Conservation (phyloP, 2,329 filamentous ascomycete species). For the Stemphylium lycopersici region DNA sequence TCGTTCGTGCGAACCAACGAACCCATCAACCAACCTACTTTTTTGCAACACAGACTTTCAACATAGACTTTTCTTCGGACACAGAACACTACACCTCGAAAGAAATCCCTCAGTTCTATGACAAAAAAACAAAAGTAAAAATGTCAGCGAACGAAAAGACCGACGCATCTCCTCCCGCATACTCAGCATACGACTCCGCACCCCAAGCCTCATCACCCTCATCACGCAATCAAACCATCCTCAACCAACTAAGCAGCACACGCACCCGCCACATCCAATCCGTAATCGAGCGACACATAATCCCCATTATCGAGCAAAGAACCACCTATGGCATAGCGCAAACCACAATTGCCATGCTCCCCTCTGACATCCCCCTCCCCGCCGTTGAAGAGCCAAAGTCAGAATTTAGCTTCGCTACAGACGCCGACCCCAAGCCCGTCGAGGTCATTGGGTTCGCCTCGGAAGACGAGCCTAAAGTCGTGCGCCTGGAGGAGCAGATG, state of each 20-base stretch:
- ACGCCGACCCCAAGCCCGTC: conserved; percentile 22
- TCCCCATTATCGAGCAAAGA: conserved; percentile 50
- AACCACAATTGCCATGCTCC: conserved; percentile 53
- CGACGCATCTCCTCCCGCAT: conserved; percentile 8
- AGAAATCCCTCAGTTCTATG: not conserved
- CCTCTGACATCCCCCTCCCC: conserved; percentile 48
- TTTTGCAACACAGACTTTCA: too few species aligned
- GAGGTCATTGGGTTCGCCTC: conserved; percentile 51
- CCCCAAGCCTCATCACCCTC: conserved; percentile 19
- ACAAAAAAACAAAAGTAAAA: not conserved
- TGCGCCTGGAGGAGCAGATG: conserved; percentile 49
- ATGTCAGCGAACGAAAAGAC: conserved; percentile 21
- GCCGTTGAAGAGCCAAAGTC: conserved; percentile 28
- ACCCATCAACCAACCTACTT: not conserved
- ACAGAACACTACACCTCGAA: not conserved
- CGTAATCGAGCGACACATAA: conserved; percentile 49
- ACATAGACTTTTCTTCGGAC: not conserved
- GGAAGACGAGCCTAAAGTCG: conserved; percentile 48
- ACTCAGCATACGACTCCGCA: conserved; percentile 21
- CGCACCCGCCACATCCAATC: conserved; percentile 50
- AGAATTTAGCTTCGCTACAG: conserved; percentile 38
- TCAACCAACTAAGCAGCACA: conserved; percentile 47
- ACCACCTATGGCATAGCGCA: conserved; percentile 51
- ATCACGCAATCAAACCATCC: conserved; percentile 36
- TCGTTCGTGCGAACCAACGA: not conserved